Percentiles rank a stretch among this genome's conserved stretches.
These are phyloP conservation scores for Linum trigynum DNA, from an alignment of 345 rosid genomes.

Conservation along the genomic window DNA sequence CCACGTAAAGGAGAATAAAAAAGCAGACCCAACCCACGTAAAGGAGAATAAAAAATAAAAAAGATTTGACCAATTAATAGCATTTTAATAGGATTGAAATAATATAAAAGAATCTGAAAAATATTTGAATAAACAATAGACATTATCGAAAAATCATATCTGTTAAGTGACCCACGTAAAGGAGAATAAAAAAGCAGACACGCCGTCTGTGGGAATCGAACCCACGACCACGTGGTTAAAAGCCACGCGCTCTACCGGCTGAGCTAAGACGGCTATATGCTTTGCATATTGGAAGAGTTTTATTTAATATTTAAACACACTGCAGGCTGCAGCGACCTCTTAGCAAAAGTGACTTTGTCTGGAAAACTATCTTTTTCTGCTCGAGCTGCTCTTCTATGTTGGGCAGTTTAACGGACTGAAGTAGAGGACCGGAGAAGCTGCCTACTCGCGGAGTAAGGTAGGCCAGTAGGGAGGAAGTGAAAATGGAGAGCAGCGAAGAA, in stretches of 20 bases:
- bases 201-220: conserved; percentile 10
- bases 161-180: too few relatives aligned
- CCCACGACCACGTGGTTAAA: conserved; percentile 13
- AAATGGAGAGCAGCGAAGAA: conserved; percentile 96
- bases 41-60: too few relatives aligned
- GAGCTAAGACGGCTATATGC: not conserved
- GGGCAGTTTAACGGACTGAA: not conserved
- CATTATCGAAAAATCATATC: too few relatives aligned
- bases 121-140: too few relatives aligned
- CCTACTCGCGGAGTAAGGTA: not conserved
- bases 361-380: not conserved
- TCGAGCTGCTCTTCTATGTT: not conserved
- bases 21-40: too few relatives aligned
- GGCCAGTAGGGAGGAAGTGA: not conserved
- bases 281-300: too few relatives aligned
- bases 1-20: too few relatives aligned
- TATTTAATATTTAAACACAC: too few relatives aligned
- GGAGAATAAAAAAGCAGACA: too few relatives aligned
- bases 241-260: conserved; percentile 12
- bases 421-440: not conserved
- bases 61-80: too few relatives aligned
- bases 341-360: conserved; percentile 44
- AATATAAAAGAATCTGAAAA: too few relatives aligned
- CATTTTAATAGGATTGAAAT: too few relatives aligned
- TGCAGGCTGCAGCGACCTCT: conserved; percentile 62